These are phyloP conservation scores for Leptomonas seymouri DNA, from an alignment of 208 protist species.

Conservation along the genomic window DNA sequence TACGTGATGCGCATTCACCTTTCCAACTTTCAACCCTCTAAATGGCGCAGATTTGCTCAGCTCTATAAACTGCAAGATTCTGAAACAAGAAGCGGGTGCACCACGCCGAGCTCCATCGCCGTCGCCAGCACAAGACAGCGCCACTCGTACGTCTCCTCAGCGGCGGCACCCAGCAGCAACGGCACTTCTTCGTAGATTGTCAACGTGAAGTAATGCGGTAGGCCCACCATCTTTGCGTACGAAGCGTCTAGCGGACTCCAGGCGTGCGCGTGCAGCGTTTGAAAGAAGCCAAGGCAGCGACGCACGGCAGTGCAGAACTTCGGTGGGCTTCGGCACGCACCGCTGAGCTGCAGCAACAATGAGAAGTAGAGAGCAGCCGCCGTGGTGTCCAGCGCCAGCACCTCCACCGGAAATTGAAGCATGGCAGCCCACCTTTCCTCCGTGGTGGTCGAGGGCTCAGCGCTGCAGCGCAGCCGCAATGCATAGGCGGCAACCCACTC, in stretches of 20 bases:
- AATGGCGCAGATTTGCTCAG: no score
- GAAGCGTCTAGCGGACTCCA: conserved; percentile 70
- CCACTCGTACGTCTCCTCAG: conserved; percentile 39
- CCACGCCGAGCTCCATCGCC: conserved; percentile 46
- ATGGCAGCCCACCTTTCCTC: conserved; percentile 9
- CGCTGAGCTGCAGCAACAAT: conserved; percentile 28
- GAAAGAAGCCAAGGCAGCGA: conserved; percentile 45
- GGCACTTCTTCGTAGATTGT: conserved; percentile 58
- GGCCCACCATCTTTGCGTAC: conserved; percentile 55
- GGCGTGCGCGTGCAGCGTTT: conserved; percentile 49
- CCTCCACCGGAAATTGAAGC: conserved; percentile 24
- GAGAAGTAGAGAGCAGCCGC: conserved; percentile 25
- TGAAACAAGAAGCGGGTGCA: conserved; percentile 54
- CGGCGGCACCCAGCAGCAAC: conserved; percentile 37
- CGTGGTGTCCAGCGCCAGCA: conserved; percentile 15
- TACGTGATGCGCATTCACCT: no score
- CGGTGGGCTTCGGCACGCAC: conserved; percentile 7
- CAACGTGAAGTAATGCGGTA: conserved; percentile 55
- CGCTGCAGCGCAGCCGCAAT: neutral
- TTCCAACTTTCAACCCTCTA: no score
- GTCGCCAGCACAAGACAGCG: conserved; percentile 62
- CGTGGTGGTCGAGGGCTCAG: neutral
- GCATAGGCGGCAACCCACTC: conserved; percentile 29
- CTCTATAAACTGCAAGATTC: neutral
- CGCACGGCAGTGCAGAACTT: conserved; percentile 35